phyloP scores from a whole-genome alignment of 768 basidiomycete genomes.

The Suillus weaverae region DNA sequence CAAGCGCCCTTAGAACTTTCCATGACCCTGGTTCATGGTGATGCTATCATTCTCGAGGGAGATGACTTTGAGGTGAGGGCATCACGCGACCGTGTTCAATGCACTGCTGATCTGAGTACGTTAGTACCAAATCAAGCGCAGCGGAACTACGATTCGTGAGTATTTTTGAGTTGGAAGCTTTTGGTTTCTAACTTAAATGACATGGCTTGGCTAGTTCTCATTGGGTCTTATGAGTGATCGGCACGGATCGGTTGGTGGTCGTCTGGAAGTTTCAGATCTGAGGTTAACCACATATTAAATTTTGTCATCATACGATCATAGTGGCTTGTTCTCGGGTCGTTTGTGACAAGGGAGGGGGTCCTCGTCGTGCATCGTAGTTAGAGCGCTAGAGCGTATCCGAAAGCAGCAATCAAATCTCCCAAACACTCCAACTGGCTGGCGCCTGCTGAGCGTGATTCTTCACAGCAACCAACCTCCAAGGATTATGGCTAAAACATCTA shows the following conservation, averaged over 20 bases:
- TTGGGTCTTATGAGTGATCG: constrained; percentile 19
- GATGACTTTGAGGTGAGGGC: constrained; percentile 42
- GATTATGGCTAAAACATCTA: constrained; percentile 29
- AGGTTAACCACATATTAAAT: not conserved
- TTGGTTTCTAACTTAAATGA: constrained; percentile 8
- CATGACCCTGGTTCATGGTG: constrained; percentile 41
- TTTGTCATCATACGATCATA: not conserved
- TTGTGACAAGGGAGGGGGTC: not conserved
- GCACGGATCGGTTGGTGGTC: constrained; percentile 9
- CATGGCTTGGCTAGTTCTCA: constrained; percentile 25
- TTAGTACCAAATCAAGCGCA: constrained; percentile 30
- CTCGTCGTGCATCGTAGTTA: constrained; percentile 25
- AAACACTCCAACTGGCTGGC: constrained; percentile 19
- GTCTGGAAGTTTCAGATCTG: constrained; percentile 2
- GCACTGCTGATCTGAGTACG: constrained; percentile 7
- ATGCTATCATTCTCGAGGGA: constrained; percentile 36
- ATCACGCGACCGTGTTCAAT: not conserved
- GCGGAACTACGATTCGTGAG: constrained; percentile 33
- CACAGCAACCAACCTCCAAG: constrained; percentile 21
- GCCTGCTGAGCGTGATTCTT: constrained; percentile 11
- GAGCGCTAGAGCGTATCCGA: constrained; percentile 31
- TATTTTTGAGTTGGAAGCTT: constrained; percentile 9
- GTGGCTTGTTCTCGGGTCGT: not conserved
- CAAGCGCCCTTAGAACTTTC: constrained; percentile 20
- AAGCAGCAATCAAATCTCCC: constrained; percentile 28